Base-by-base conservation (phyloP, 441 rosid genomes). In the Rhodomyrtus psidioides region DNA sequence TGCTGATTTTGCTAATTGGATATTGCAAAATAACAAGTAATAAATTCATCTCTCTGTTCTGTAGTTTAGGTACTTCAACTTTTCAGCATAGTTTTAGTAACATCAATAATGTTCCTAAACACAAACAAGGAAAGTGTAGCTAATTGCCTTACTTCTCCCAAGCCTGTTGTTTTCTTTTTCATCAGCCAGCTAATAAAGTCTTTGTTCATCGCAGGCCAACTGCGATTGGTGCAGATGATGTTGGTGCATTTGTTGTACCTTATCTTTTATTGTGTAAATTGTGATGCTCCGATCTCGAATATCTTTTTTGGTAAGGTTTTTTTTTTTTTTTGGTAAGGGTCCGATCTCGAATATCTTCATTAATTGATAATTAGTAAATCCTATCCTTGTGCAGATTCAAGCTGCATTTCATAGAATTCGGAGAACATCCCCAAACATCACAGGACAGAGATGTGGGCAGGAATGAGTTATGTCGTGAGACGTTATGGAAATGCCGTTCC, bases 221-320 rank as follows among this genome's bases (percentile, higher is more conserved):
- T 7, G 0, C 5, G 1, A 15, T 2, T 8, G 12, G 42, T 30
- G 12, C 34, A 12, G 13, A n/a, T 9, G 75, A 30, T 30, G 0
- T 62, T 62, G 4, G 30, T 0, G 44, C 74, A 16, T 60, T 60
- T 15, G 21, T 7, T 34, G n/a, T n/a, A 15, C 75, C 12, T 62
- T 62, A 16, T 62, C 24, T 16, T 9, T 62, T 12, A 62, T 28
- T 23, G 24, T 12, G 75, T 62, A 16, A 27, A 60, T 60, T 60
- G 16, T 62, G 24, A 62, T 62, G 75, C 44, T 16, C 17, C 3
- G 3, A 60, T 28, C 23, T 28, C 9, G 6, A 12, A 28, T 2
- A 3, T 60, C 39, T 60, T 60, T n/a, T n/a, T n/a, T n/a, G n/a
- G n/a, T n/a, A n/a, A n/a, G n/a, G n/a, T n/a, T n/a, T n/a, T n/a